Base-by-base conservation (phyloP, 140 eudicot genomes). In the Anethum foeniculum region DNA sequence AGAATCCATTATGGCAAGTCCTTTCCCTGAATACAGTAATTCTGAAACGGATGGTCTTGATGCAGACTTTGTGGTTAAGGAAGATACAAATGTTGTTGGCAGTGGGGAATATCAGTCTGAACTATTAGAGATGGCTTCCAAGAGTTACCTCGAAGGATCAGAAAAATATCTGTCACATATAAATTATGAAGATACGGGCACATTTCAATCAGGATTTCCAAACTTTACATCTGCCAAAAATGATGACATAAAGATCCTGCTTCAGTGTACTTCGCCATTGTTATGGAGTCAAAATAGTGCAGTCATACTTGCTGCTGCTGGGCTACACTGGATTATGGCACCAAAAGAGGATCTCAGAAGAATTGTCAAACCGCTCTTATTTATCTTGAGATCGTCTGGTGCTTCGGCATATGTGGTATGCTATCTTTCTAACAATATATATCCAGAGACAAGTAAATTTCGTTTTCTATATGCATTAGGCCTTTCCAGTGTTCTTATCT, bases 251-350 rank as follows among this genome's bases (percentile, higher is more conserved):
- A 95, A 86, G 93, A 84, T 95, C 76, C 88, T 95, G 82, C 85
- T 95, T 84, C 97, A 85, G 88, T 92, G 97, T 86, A 95, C 99
- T 21, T 88, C 89, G 23, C 99, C 99, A 28, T 88, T 95, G 82
- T 86, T 95, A 32, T 95, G 99, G 99, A 95, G 97, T 87, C 88
- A 91, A 64, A 95, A 95, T 77, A 92, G 99, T 88, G 97, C 99
- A 25, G 99, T 95, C 58, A 95, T 92, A 80, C 89, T 95, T 83
- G 99, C 96, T 82, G 97, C 97, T 87, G 93, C 99, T 65, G 97
- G 93, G 80, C 88, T 95, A 52, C 99, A 95, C 86, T 95, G 99
- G 99, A 95, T 95, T 65, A 95, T 95, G 97, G 96, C 97, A 77
- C 97, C 99, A 54, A 87, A 71, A 85, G 93, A 92, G 83, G 96